A percentile compares a stretch with the other conserved stretches of the same genome.
phyloP scores from a whole-genome alignment of 2,329 filamentous ascomycete genomes.

The Fusarium nygamai region DNA sequence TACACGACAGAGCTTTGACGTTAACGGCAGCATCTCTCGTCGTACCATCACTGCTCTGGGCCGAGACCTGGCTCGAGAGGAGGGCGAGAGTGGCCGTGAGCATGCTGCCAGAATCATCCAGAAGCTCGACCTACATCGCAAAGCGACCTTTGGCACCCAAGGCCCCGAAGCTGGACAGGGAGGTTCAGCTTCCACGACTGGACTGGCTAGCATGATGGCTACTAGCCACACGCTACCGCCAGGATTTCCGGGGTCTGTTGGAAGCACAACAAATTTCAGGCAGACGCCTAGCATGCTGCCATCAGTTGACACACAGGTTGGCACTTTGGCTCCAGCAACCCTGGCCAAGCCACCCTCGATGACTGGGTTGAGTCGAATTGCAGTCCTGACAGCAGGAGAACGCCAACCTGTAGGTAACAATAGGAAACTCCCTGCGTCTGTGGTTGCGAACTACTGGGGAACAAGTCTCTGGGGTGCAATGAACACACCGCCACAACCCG shows the following conservation, averaged over 20 bases:
- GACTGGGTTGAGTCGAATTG: constrained; percentile 87
- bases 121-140: constrained; percentile 89
- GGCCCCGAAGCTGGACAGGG: constrained; percentile 52
- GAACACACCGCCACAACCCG: constrained; percentile 43
- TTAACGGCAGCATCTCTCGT: constrained; percentile 60
- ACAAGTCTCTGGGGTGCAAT: constrained; percentile 76
- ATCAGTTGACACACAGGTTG: constrained; percentile 59
- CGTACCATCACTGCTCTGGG: constrained; percentile 66
- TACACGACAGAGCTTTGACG: constrained; percentile 77
- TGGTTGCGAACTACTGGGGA: constrained; percentile 95
- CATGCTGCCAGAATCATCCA: constrained; percentile 91
- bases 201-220: constrained; percentile 86
- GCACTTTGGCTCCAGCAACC: constrained; percentile 81
- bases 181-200: constrained; percentile 59
- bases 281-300: constrained; percentile 47
- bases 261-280: constrained; percentile 44
- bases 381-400: constrained; percentile 83
- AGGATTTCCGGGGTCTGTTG: constrained; percentile 56
- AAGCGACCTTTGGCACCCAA: constrained; percentile 67
- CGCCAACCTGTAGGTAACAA: constrained; percentile 72
- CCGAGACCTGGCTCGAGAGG: constrained; percentile 64
- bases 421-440: constrained; percentile 81
- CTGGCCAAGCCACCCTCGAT: constrained; percentile 83
- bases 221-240: constrained; percentile 84
- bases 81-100: constrained; percentile 80